These are phyloP conservation scores for Galeopsis tetrahit DNA, from an alignment of 257 asterid species.

Conservation along the genomic window DNA sequence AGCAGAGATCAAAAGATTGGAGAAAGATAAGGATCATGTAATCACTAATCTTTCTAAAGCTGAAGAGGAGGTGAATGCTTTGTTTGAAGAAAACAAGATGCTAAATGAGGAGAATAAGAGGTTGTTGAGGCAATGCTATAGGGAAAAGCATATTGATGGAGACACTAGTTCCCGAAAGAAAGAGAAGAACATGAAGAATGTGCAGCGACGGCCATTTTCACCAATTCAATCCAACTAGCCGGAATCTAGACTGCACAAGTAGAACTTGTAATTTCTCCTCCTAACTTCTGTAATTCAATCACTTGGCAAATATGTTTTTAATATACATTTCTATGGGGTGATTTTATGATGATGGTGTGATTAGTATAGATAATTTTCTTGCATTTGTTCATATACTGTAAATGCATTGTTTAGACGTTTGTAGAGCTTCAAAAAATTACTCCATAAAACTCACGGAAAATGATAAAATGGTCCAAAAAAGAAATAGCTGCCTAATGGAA, in stretches of 20 bases:
- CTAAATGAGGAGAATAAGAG: constrained; percentile 62
- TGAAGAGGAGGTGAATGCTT: constrained; percentile 81
- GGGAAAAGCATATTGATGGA: constrained; percentile 59
- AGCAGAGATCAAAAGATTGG: constrained; percentile 59
- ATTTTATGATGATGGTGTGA: not conserved
- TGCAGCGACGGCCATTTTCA: constrained; percentile 72
- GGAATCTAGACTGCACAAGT: constrained; percentile 56
- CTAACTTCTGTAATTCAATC: constrained; percentile 29
- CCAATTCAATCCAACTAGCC: constrained; percentile 73
- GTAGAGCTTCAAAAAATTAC: no score
- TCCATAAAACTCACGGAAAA: not conserved
- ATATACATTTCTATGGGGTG: not conserved
- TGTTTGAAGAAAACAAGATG: constrained; percentile 66
- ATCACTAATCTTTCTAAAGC: constrained; percentile 73
- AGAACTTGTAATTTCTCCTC: constrained; percentile 21
- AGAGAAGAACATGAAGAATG: constrained; percentile 34
- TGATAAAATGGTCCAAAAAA: not conserved
- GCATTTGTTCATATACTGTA: not conserved
- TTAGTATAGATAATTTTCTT: not conserved
- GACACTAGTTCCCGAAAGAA: constrained; percentile 62
- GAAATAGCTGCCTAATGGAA: no score
- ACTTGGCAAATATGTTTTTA: not conserved
- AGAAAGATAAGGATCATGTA: constrained; percentile 73
- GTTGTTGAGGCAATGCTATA: constrained; percentile 51
- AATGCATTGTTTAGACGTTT: not conserved